These are phyloP conservation scores for Cnidoscolus chayamansa DNA, from an alignment of 441 rosid genomes.

Conservation along the genomic window DNA sequence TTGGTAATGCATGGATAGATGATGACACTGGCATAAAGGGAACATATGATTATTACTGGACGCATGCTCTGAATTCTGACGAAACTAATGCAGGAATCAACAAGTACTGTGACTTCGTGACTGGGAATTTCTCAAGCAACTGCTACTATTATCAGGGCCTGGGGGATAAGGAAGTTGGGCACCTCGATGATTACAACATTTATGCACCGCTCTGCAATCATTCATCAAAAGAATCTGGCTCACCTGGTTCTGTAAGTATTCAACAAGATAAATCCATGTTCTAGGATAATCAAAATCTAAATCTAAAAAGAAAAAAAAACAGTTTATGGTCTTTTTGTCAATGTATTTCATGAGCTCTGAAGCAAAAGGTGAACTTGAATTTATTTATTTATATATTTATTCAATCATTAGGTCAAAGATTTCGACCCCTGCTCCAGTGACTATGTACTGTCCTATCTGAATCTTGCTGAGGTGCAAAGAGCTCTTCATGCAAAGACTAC, in stretches of 20 bases:
- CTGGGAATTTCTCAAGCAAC: constrained; percentile 20
- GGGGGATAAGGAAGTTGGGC: constrained; percentile 19
- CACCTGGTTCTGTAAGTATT: constrained; percentile 26
- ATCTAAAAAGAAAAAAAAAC: too few species aligned
- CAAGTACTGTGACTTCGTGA: constrained; percentile 30
- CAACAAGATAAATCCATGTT: not conserved
- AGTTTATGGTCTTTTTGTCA: too few species aligned
- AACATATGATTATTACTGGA: constrained; percentile 34
- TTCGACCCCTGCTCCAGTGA: constrained; percentile 38
- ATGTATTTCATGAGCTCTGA: not conserved
- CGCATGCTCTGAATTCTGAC: constrained; percentile 39
- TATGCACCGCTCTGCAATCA: constrained; percentile 35
- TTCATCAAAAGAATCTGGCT: constrained; percentile 1
- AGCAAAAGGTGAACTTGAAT: not conserved
- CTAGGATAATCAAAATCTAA: not conserved
- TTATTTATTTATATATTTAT: too few species aligned
- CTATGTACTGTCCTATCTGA: constrained; percentile 35
- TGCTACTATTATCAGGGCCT: constrained; percentile 17
- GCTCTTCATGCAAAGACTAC: constrained; percentile 40
- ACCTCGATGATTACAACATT: constrained; percentile 37
- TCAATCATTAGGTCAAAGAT: constrained; percentile 22
- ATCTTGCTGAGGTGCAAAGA: constrained; percentile 36
- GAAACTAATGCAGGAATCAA: constrained; percentile 34
- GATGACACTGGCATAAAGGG: constrained; percentile 19
- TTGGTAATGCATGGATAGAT: constrained; percentile 44